These are phyloP conservation scores for Solanum appendiculatum DNA, from an alignment of 257 asterid genomes.

Conservation along the genomic window DNA sequence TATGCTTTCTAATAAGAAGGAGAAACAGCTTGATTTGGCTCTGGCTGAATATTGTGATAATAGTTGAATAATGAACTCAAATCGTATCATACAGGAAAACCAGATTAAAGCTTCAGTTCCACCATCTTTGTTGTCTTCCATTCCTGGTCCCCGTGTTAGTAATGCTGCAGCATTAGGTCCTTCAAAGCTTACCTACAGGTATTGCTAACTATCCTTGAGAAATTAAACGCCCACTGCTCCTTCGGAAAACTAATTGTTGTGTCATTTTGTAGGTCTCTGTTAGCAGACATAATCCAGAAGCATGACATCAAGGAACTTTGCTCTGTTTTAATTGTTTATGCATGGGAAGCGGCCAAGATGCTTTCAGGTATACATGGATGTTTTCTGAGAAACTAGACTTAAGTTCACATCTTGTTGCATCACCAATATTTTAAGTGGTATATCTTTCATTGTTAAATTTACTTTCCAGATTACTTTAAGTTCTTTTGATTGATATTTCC, in stretches of 20 bases:
- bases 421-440: not conserved
- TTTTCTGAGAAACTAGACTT: not conserved
- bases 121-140: slow-evolving; percentile 2
- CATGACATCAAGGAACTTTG: slow-evolving; percentile 23
- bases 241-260: not conserved
- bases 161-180: slow-evolving; percentile 12
- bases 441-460: not conserved
- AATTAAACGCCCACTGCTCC: not conserved
- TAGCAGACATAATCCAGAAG: slow-evolving; percentile 16
- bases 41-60: not conserved
- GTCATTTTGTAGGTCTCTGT: slow-evolving; percentile 18
- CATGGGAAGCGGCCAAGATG: slow-evolving; percentile 13
- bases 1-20: not conserved
- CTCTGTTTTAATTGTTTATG: slow-evolving; percentile 10
- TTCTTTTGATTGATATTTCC: not conserved
- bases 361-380: slow-evolving; percentile 14
- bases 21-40: not conserved
- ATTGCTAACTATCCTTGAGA: not conserved
- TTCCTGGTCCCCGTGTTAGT: slow-evolving; percentile 4
- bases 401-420: not conserved
- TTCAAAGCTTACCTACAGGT: slow-evolving; percentile 22
- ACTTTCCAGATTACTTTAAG: not conserved
- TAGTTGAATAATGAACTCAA: not conserved
- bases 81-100: not conserved
- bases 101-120: slow-evolving; percentile 6